Percentiles rank a stretch among this genome's conserved stretches.
phyloP scores from a whole-genome alignment of 1,284 basidiomycete species.

The Phenoliferia sp. region DNA sequence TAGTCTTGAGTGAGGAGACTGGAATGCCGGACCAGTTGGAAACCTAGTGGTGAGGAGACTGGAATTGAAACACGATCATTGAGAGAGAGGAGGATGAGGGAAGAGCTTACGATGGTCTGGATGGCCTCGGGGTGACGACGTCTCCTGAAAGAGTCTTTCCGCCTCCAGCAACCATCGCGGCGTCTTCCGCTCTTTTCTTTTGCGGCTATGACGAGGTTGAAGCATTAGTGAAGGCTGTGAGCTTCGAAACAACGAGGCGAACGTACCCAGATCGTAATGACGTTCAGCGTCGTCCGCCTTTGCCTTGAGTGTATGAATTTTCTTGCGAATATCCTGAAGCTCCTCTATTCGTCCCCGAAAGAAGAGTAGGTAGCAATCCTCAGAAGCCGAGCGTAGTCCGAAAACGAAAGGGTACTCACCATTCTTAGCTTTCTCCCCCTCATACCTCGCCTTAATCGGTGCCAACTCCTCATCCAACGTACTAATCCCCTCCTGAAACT shows the following conservation, averaged over 20 bases:
- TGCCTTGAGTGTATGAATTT: conserved; percentile 84
- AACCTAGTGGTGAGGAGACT: too few relatives aligned
- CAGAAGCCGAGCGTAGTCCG: too few relatives aligned
- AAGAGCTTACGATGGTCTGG: conserved; percentile 52
- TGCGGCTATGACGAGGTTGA: too few relatives aligned
- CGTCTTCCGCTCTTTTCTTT: conserved; percentile 47
- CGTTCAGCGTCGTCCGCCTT: conserved; percentile 95
- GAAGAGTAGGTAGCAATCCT: too few relatives aligned
- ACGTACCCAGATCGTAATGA: conserved; percentile 50
- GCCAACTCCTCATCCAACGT: conserved; percentile 84
- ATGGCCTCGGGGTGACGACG: conserved; percentile 50
- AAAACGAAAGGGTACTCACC: neutral
- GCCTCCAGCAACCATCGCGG: conserved; percentile 41
- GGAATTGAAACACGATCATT: too few relatives aligned
- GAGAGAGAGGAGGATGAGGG: too few relatives aligned
- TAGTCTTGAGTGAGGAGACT: conserved; percentile 37
- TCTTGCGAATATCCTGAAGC: conserved; percentile 70
- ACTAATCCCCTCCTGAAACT: conserved; percentile 73
- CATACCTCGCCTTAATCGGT: conserved; percentile 82
- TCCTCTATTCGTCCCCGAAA: too few relatives aligned
- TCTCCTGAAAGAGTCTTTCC: conserved; percentile 39
- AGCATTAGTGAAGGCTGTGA: too few relatives aligned
- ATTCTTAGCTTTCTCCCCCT: conserved; percentile 79
- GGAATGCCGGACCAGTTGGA: conserved; percentile 50
- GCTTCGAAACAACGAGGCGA: too few relatives aligned